Evolutionary conservation across 1,284 basidiomycete genomes (phyloP).

Genomic region (Ceratobasidium sp.): DNA sequence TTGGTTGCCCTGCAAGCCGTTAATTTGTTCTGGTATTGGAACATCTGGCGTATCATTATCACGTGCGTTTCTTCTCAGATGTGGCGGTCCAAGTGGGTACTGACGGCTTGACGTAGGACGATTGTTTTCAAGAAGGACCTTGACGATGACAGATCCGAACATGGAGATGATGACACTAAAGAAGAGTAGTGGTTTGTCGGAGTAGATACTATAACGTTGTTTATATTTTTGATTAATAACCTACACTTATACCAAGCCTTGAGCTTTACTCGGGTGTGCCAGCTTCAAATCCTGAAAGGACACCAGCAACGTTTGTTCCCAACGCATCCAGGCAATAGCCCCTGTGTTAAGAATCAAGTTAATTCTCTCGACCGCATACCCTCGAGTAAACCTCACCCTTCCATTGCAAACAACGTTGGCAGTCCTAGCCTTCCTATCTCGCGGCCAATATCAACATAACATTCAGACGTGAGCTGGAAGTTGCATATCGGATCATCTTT

Average conservation of each 20-base stretch:
- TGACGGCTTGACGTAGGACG: slow-evolving; percentile 45
- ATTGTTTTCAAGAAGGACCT: slow-evolving; percentile 43
- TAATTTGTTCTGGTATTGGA: slow-evolving; percentile 90
- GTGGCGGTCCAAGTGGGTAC: background rate
- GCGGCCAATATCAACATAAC: slow-evolving; percentile 50
- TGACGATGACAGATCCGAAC: slow-evolving; percentile 56
- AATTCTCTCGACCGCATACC: background rate
- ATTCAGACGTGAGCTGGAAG: slow-evolving; percentile 49
- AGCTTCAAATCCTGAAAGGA: slow-evolving; percentile 14
- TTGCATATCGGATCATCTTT: slow-evolving; percentile 51
- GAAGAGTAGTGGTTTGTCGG: slow-evolving; percentile 40
- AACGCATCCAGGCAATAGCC: slow-evolving; percentile 29
- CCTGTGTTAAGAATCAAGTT: slow-evolving; percentile 2
- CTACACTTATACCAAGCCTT: background rate
- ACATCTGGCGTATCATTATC: slow-evolving; percentile 74
- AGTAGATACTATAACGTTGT: background rate
- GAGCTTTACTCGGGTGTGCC: background rate
- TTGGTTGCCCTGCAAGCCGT: slow-evolving; percentile 78
- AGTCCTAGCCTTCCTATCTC: slow-evolving; percentile 46
- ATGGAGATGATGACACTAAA: slow-evolving; percentile 53
- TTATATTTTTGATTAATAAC: slow-evolving; percentile 9
- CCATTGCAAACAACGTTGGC: slow-evolving; percentile 52
- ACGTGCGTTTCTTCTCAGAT: slow-evolving; percentile 53
- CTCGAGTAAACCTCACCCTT: slow-evolving; percentile 50
- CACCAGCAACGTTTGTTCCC: slow-evolving; percentile 26